A percentile compares a stretch with the other conserved stretches of the same genome.
These are phyloP conservation scores for Ophiostoma sp. DNA, from an alignment of 2,329 filamentous ascomycete genomes.

Conservation along the genomic window DNA sequence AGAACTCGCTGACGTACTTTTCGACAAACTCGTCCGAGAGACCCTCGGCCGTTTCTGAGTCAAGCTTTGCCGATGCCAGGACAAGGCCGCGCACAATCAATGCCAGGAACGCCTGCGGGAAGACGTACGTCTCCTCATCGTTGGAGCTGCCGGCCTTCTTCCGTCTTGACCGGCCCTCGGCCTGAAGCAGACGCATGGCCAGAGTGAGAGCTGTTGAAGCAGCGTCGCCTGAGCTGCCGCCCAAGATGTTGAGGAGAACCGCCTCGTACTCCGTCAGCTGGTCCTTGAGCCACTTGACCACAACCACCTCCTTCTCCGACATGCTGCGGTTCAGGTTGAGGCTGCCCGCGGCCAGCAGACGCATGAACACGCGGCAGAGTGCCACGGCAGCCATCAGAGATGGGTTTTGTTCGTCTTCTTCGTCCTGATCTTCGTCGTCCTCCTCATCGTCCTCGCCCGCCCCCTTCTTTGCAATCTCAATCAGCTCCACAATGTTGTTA, in stretches of 20 bases:
- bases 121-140: conserved; percentile 50
- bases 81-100: conserved; percentile 59
- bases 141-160: conserved; percentile 35
- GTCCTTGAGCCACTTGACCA: conserved; percentile 77
- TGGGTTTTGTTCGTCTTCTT: conserved; percentile 32
- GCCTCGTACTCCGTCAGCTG: conserved; percentile 70
- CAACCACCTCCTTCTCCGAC: conserved; percentile 71
- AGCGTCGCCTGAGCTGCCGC: conserved; percentile 55
- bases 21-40: conserved; percentile 72
- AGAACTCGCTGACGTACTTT: conserved; percentile 75
- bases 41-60: conserved; percentile 32
- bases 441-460: neutral
- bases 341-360: conserved; percentile 72
- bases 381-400: conserved; percentile 72
- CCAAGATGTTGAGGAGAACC: conserved; percentile 61
- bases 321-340: conserved; percentile 65
- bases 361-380: conserved; percentile 82
- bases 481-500: conserved; percentile 79
- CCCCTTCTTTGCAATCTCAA: conserved; percentile 58
- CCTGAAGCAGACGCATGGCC: conserved; percentile 80
- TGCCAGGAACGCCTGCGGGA: conserved; percentile 67
- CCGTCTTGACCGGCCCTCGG: conserved; percentile 65
- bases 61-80: conserved; percentile 48
- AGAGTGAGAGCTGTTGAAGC: conserved; percentile 73
- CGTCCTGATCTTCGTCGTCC: conserved; percentile 5